Base-by-base conservation (phyloP, 2,329 filamentous ascomycete genomes). In the Apiospora sp. region DNA sequence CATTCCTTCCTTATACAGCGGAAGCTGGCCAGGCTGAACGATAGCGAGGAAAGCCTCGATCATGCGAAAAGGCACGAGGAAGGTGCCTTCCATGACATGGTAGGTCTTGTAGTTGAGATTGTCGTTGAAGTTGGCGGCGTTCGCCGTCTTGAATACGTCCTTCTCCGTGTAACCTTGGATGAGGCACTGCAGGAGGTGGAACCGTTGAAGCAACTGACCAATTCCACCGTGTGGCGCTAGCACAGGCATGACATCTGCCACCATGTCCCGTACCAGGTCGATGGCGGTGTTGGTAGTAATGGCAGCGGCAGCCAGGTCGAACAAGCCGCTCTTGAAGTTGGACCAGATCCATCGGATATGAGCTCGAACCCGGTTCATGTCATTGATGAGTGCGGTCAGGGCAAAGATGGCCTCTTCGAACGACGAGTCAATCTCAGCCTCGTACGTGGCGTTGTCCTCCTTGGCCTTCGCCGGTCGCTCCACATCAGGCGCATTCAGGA, bases 201-300 rank as follows among this genome's bases (percentile, higher is more conserved):
- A 76, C 44, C 69, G 67, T 0, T 74, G 30, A 1, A 79, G 70
- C 67, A 81, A 73, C 1, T n/a, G 30, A 34, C 61, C 67, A 43
- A 77, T 37, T 14, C 79, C 80, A 0, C 78, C 76, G 8, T 78
- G 71, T 0, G 67, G 34, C 4, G 78, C 67, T 7, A 82, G 71
- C 19, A 79, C 37, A 0, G 79, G 79, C 0, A 69, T 10, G 0
- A 81, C 76, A 0, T 82, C 79, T 0, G 81, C 78, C 46, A 80
- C 82, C 69, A 83, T 72, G 41, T 77, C 75, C 2, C 79, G 77
- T 1, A 79, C 81, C 1, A 85, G 76, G 8, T 79, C 76, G 19
- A 83, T 77, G 16, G 80, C 82, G 1, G 82, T 83, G 54, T 84
- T 81, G 14, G 83, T 83, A 0, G 82, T 78, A 27, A 84, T 72